Base-by-base conservation (phyloP, 2,329 filamentous ascomycete genomes). In the Neonectria neomacrospora region DNA sequence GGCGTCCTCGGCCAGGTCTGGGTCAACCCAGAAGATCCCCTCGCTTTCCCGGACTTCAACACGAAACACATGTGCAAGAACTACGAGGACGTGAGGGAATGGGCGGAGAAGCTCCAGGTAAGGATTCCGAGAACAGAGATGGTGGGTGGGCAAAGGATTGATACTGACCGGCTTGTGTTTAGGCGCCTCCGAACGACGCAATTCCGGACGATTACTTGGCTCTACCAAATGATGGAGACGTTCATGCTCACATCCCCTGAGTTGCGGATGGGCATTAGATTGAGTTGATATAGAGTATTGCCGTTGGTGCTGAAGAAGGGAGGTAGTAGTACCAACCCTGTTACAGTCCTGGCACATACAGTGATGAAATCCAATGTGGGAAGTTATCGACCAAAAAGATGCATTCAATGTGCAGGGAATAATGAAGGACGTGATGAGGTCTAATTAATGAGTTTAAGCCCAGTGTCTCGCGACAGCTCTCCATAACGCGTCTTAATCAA, bases 1-100 rank as follows among this genome's bases (percentile, higher is more conserved):
- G 87, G 82, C 1, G 81, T 90, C 0, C 79, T 90, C 0, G 87
- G 87, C 12, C 86, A 90, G 68, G 81, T 90, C 6, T 90, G 87
- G 87, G 83, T 82, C 34, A 78, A 86, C 23, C 73, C 75, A 3
- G 69, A 79, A 1, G 74, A 79, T 9, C 80, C 82, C 0, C 75
- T 78, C 45, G 80, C 86, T 1, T 89, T 87, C 66, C 85, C 87
- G 2, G 86, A 90, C 72, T 90, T 90, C 75, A 87, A 88, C 68
- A 89, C 87, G 0, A 78, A 79, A 59, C 88, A 90, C 71, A 79
- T 78, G 51, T 90, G 88, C 73, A 82, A 85, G 34, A 86, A 88
- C 71, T 88, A 84, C 55, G 84, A 87, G 2, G 80, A 78, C 1
- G 75, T 88, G 5, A 75, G 82, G 28, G 65, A 76, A 16, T 90